Evolutionary conservation across 108 stramenopile species (phyloP).

Genomic region (Aureococcus anophagefferens): DNA sequence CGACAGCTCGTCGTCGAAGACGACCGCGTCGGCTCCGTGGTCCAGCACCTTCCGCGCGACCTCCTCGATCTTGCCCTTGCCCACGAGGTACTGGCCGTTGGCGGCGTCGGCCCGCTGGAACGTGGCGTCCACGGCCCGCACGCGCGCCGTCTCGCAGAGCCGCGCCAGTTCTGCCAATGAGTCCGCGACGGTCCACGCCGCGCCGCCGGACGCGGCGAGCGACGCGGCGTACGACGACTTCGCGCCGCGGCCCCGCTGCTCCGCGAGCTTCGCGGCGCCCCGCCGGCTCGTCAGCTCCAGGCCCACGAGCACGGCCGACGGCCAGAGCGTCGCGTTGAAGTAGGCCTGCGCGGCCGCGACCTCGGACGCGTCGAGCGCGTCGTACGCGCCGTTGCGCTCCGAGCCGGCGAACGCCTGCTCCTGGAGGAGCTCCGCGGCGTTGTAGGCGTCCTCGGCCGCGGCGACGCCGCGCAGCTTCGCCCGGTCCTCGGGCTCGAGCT

Average conservation of each 20-base stretch:
- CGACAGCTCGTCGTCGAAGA: conserved; percentile 86
- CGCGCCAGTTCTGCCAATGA: conserved; percentile 85
- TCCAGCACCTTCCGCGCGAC: conserved; percentile 49
- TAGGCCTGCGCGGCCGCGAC: not conserved
- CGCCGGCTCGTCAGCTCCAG: not conserved
- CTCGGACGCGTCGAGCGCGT: not conserved
- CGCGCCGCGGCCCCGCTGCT: not conserved
- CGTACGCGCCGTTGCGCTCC: not conserved
- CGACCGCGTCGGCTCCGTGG: conserved; percentile 54
- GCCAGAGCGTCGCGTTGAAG: not conserved
- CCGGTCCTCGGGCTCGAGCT: too few species aligned
- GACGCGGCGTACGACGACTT: not conserved
- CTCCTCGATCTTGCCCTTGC: conserved; percentile 41
- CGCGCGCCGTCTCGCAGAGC: conserved; percentile 77
- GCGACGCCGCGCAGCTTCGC: not conserved
- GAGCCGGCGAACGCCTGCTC: not conserved
- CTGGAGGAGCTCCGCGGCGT: not conserved
- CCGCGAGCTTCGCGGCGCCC: not conserved
- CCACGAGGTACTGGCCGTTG: conserved; percentile 81
- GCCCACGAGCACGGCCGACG: not conserved
- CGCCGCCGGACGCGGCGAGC: conserved; percentile 16
- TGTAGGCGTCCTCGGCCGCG: not conserved
- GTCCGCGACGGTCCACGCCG: conserved; percentile 71
- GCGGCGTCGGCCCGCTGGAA: conserved; percentile 76
- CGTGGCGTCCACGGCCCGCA: conserved; percentile 59